A percentile compares a stretch with the other conserved stretches of the same genome.
phyloP scores from a whole-genome alignment of 176 grass and related monocot genomes.

The Carex pumila region DNA sequence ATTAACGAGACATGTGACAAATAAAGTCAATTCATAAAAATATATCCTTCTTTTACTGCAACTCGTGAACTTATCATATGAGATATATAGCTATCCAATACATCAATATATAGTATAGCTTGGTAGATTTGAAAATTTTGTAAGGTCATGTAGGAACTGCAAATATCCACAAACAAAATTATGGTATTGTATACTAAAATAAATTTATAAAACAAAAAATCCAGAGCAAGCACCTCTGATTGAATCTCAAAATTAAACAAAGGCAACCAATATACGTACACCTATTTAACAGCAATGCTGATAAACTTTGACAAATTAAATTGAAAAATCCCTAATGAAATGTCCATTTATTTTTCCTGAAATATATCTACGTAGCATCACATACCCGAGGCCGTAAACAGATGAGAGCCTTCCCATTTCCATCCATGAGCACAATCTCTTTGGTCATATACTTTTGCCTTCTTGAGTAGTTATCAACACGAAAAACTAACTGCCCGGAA shows the following conservation, averaged over 20 bases:
- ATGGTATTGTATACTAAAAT: neutral
- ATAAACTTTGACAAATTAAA: neutral
- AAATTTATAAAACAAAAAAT: neutral
- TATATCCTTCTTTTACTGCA: too few relatives aligned
- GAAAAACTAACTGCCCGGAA: neutral
- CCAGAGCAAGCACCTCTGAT: neutral
- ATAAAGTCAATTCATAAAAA: too few relatives aligned
- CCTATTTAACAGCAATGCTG: neutral
- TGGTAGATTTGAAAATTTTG: neutral
- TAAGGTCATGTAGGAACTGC: neutral
- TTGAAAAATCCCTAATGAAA: neutral
- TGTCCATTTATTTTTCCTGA: neutral
- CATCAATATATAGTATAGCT: neutral
- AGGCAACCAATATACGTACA: too few relatives aligned
- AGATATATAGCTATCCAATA: neutral
- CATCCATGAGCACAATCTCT: constrained; percentile 10
- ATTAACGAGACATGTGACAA: neutral
- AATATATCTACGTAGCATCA: neutral
- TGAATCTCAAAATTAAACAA: neutral
- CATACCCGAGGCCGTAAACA: neutral
- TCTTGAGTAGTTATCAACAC: neutral
- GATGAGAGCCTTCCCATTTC: neutral
- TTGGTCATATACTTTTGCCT: neutral
- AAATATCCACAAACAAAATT: neutral
- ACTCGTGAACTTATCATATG: neutral